Conservation (phyloP, 2,329 filamentous ascomycete species). For the Pezizomycotina sp. region DNA sequence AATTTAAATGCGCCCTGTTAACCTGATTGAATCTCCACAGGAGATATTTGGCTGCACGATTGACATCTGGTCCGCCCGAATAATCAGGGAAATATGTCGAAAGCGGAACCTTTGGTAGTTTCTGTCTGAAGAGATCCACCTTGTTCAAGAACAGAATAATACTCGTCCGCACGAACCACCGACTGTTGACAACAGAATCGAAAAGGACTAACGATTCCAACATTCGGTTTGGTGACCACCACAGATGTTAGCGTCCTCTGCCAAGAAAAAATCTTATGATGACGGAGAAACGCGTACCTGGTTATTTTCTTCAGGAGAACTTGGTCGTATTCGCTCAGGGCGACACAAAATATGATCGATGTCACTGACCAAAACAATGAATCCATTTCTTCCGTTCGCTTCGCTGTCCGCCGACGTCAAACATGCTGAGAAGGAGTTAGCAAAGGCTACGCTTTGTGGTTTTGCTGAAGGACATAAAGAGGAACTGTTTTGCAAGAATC, state of each 20-base stretch:
- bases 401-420: slow-evolving; percentile 90
- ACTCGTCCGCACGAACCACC: slow-evolving; percentile 98
- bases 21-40: slow-evolving; percentile 98
- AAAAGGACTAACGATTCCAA: slow-evolving; percentile 95
- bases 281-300: slow-evolving; percentile 45
- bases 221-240: slow-evolving; percentile 68
- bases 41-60: slow-evolving; percentile 92
- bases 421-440: slow-evolving; percentile 55
- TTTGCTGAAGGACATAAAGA: slow-evolving; percentile 5
- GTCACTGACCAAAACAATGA: slow-evolving; percentile 98
- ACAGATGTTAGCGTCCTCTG: slow-evolving; percentile 20
- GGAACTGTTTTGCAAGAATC: slow-evolving; percentile 27
- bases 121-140: slow-evolving; percentile 93
- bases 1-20: slow-evolving; percentile 83
- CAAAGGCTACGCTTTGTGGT: slow-evolving; percentile 20
- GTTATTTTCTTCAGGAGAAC: slow-evolving; percentile 87
- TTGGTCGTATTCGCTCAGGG: slow-evolving; percentile 95
- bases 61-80: slow-evolving; percentile 91
- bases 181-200: slow-evolving; percentile 94
- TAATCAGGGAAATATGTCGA: slow-evolving; percentile 97
- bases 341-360: slow-evolving; percentile 98
- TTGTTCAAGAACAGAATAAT: slow-evolving; percentile 99
- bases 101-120: slow-evolving; percentile 72
- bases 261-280: background rate
- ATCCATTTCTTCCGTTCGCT: slow-evolving; percentile 99